phyloP scores from a whole-genome alignment of 2,329 filamentous ascomycete species.

The Falciphora oryzae region DNA sequence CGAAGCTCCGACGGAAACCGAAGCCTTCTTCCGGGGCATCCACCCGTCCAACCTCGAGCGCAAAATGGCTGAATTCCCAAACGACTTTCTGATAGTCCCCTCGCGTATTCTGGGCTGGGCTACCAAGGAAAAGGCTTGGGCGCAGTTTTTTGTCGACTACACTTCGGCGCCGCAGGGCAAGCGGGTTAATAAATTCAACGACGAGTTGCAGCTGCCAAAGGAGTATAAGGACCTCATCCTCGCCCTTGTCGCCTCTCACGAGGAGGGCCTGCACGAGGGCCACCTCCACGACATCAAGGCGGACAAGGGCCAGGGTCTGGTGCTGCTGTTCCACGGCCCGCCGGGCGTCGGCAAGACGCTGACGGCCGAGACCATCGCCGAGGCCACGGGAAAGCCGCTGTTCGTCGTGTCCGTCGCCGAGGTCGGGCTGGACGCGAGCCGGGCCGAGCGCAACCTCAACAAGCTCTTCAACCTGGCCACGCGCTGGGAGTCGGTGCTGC shows the following conservation, averaged over 20 bases:
- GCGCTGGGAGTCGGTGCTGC: constrained; percentile 19
- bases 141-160: background rate
- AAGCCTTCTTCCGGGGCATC: background rate
- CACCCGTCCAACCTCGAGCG: background rate
- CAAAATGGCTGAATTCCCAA: background rate
- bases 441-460: constrained; percentile 23
- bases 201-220: background rate
- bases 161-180: background rate
- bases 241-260: background rate
- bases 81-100: background rate
- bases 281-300: constrained; percentile 20
- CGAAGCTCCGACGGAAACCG: background rate
- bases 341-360: constrained; percentile 48
- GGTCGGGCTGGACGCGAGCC: constrained; percentile 25
- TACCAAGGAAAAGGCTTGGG: background rate
- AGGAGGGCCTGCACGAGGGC: background rate
- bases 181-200: background rate
- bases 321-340: constrained; percentile 26
- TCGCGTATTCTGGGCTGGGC: background rate
- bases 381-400: constrained; percentile 44
- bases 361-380: constrained; percentile 49
- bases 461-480: constrained; percentile 17
- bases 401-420: constrained; percentile 43
- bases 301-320: constrained; percentile 24
- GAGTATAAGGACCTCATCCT: background rate